Evolutionary conservation across 192 early-diverging fungal genomes (phyloP), one percentile per base, ranked within the genome.

Genomic region (Coemansia sp.): DNA sequence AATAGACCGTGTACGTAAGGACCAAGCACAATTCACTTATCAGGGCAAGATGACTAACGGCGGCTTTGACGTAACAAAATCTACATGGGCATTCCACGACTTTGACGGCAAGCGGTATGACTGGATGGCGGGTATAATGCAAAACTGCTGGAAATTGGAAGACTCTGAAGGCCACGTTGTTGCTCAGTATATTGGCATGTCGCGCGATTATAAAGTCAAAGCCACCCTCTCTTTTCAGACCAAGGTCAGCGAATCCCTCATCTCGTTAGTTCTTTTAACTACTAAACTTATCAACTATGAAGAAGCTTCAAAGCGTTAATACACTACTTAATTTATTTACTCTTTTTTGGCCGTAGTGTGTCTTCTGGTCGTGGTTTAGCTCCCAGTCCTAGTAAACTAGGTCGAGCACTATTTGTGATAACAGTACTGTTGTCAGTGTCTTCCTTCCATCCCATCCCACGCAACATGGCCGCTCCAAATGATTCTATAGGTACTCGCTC

Each of bases 361-460:
- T 69, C 60, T 12, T 61, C 25, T 0, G 25, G 25, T 27, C 25
- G 59, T 23, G 91, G 87, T 66, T 90, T 90, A 1, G 94, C 94
- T 29, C 94, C 94, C n/a, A 96, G 72, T 2, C 94, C 94, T 5
- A 96, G 76, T 12, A 94, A 66, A 41, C 88, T 85, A 15, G 92
- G 91, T 70, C 94, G 83, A 3, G 29, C 17, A 10, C 59, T 72
- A 12, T 62, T 72, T 7, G 55, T 60, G 21, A 46, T 69, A 46
- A 77, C 31, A 50, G 84, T 64, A 62, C 45, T 53, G 60, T 2
- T 61, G 11, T 66, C 10, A 42, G 57, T 64, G 76, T 67, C 45
- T 53, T 48, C 88, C 45, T 86, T 88, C 93, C 94, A 96, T 1
- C 95, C 95, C 92, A 96, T 94, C 0, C 95, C 95, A 14, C 93